phyloP scores from a whole-genome alignment of 208 protist species.

The Trypanosoma mega region DNA sequence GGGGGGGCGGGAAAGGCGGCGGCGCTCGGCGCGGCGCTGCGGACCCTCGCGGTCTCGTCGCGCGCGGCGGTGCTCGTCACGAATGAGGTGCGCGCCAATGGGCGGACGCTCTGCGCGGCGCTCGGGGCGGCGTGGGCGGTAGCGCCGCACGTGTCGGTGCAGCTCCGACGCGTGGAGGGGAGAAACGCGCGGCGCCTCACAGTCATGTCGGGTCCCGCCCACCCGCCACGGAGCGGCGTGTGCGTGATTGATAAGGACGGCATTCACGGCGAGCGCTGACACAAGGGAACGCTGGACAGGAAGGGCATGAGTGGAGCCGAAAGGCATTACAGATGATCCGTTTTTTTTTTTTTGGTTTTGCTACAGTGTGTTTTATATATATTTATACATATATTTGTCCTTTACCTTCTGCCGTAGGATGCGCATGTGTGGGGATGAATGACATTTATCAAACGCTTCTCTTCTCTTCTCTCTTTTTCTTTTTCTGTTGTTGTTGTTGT shows the following conservation, averaged over 20 bases:
- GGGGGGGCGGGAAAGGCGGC: constrained; percentile 20
- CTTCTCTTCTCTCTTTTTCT: no score
- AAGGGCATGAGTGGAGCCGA: neutral
- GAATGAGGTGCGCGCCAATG: constrained; percentile 50
- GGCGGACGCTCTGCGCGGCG: constrained; percentile 35
- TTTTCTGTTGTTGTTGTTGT: no score
- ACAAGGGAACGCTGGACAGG: constrained; percentile 3
- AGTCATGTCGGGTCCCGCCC: constrained; percentile 35
- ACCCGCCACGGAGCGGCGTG: constrained; percentile 30
- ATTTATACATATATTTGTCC: constrained; percentile 2
- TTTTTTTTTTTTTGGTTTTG: constrained; percentile 8
- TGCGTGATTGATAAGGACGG: constrained; percentile 46
- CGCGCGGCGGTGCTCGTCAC: constrained; percentile 50
- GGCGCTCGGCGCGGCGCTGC: constrained; percentile 34
- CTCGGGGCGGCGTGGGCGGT: constrained; percentile 52
- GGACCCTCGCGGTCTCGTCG: constrained; percentile 33
- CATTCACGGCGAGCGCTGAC: constrained; percentile 28
- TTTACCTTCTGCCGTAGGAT: no score
- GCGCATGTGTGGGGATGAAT: no score
- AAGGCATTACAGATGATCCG: constrained; percentile 9
- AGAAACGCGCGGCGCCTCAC: constrained; percentile 31
- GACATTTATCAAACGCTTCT: no score
- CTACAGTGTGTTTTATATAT: neutral
- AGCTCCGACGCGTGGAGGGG: constrained; percentile 28
- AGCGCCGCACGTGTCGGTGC: constrained; percentile 45